These are phyloP conservation scores for Suillus cothurnatus DNA, from an alignment of 768 basidiomycete species.

Conservation along the genomic window DNA sequence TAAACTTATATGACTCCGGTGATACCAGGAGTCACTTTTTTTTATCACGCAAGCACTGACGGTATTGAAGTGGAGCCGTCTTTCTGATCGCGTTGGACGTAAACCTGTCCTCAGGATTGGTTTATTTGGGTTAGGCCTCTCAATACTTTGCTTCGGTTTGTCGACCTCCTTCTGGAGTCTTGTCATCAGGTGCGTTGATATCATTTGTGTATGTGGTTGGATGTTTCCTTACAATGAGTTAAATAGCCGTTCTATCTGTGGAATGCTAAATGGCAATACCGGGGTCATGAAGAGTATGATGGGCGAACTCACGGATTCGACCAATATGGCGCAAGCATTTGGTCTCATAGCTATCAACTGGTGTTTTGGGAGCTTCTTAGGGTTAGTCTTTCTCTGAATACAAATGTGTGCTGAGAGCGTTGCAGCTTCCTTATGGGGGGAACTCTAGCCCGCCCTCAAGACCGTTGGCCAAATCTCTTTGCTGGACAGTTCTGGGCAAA, in stretches of 20 bases:
- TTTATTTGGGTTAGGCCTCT: constrained; percentile 27
- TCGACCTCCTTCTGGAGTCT: constrained; percentile 28
- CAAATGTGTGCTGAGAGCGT: neutral
- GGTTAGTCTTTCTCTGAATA: constrained; percentile 25
- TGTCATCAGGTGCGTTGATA: constrained; percentile 14
- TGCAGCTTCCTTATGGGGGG: constrained; percentile 55
- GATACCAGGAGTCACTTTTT: constrained; percentile 38
- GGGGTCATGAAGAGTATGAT: constrained; percentile 52
- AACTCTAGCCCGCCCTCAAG: constrained; percentile 49
- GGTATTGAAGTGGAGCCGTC: constrained; percentile 33
- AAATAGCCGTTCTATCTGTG: constrained; percentile 24
- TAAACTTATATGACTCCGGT: neutral
- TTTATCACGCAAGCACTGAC: constrained; percentile 29
- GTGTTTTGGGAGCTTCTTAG: constrained; percentile 30
- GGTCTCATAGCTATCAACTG: constrained; percentile 43
- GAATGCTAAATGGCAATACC: constrained; percentile 40
- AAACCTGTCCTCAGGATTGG: constrained; percentile 32
- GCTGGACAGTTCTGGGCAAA: constrained; percentile 28
- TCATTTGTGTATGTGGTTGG: neutral
- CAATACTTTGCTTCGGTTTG: constrained; percentile 34
- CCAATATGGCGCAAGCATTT: constrained; percentile 44
- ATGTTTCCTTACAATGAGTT: neutral
- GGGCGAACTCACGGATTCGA: constrained; percentile 44
- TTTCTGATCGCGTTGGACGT: constrained; percentile 36
- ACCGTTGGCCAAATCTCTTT: constrained; percentile 49